These are phyloP conservation scores for Metahyphopichia silvanorum DNA, from an alignment of 805 yeast species.

Conservation along the genomic window DNA sequence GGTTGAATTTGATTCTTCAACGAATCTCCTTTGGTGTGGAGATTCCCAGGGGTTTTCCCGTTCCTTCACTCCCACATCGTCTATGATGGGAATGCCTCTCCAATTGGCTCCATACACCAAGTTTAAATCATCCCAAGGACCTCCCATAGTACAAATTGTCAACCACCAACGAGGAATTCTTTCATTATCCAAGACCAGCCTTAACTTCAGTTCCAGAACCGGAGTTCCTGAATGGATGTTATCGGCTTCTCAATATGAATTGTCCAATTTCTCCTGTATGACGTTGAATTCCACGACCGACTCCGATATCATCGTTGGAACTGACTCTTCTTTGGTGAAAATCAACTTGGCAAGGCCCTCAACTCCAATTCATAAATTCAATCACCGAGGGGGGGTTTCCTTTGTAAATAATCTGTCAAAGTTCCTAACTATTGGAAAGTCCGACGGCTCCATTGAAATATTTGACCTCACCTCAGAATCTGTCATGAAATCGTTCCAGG, in stretches of 20 bases:
- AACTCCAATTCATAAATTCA: slow-evolving; percentile 15
- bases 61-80: slow-evolving; percentile 21
- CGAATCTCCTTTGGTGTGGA: slow-evolving; percentile 84
- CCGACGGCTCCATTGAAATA: slow-evolving; percentile 60
- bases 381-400: slow-evolving; percentile 44
- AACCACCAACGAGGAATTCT: slow-evolving; percentile 32
- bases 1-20: slow-evolving; percentile 59
- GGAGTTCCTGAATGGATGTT: too few relatives aligned
- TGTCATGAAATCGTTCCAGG: slow-evolving; percentile 50
- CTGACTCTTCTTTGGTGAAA: slow-evolving; percentile 20
- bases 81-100: slow-evolving; percentile 14
- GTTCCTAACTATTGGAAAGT: slow-evolving; percentile 55
- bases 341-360: slow-evolving; percentile 32
- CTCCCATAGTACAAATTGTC: slow-evolving; percentile 24
- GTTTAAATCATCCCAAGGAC: slow-evolving; percentile 22
- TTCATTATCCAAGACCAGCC: slow-evolving; percentile 26
- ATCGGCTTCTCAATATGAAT: neutral
- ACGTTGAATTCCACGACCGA: slow-evolving; percentile 26
- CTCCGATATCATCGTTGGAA: slow-evolving; percentile 29
- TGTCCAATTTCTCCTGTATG: slow-evolving; percentile 25
- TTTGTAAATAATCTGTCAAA: slow-evolving; percentile 45
- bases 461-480: slow-evolving; percentile 52
- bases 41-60: slow-evolving; percentile 53
- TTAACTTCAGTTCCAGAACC: slow-evolving; percentile 31
- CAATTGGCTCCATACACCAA: slow-evolving; percentile 35